Base-by-base conservation (phyloP, 306 rosid species). In the Aeschynomene evenia region DNA sequence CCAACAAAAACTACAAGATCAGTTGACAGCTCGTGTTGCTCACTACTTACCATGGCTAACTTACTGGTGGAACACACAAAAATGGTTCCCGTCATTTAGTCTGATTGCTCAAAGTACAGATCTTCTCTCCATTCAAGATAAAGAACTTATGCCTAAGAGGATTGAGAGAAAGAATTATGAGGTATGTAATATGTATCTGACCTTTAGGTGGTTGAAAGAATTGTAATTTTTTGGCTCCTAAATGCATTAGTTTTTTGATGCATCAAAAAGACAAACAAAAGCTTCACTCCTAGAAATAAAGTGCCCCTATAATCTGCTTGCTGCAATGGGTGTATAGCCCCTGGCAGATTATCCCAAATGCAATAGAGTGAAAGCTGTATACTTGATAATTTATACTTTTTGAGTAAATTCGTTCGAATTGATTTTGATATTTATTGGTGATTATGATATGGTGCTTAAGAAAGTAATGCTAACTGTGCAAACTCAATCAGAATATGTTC, bases 41-140 rank as follows among this genome's bases (percentile, higher is more conserved):
- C 96, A 90, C 84, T 76, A 90, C 65, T n/a, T 50, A 4, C 97
- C 98, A 2, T 88, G 95, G 97, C 95, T 94, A 53, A 88, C 96
- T 20, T 82, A 90, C 73, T 88, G 96, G 94, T 90, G 98, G 98
- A 85, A 88, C 78, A 88, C 95, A 51, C 95, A 94, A 74, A 84
- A 52, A 73, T 91, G 90, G 95, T 88, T 94, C 77, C 97, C 95
- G 0, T 1, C 31, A 33, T 11, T 9, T 20, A 39, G 61, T 54
- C 19, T 36, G 3, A 31, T 78, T 71, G 31, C 56, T 70, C 6
- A 10, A 16, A 60, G 61, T 66, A 24, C n/a, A 53, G 66, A 71
- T 65, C 0, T 70, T 52, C 39, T 78, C 67, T 82, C 86, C 36
- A 33, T 4, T 51, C 78, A 74, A 66, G 86, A 82, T 75, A 74